phyloP scores from a whole-genome alignment of 306 rosid species.

The Abrus precatorius region DNA sequence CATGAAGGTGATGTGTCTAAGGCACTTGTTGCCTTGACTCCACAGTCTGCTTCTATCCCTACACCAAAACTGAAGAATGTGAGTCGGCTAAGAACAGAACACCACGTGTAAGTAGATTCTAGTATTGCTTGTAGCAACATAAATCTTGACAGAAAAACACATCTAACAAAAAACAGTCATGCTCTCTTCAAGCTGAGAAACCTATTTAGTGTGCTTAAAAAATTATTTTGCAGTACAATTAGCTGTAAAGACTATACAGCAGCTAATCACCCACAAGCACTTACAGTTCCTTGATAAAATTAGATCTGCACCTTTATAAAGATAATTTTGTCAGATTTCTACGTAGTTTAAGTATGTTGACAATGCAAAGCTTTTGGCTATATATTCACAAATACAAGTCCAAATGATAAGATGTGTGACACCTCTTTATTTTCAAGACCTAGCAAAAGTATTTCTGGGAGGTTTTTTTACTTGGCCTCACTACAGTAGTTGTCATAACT shows the following conservation, averaged over 20 bases:
- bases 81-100: constrained; percentile 93
- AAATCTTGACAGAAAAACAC: background rate
- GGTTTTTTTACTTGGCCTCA: constrained; percentile 11
- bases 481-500: constrained; percentile 21
- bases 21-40: constrained; percentile 82
- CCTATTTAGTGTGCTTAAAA: constrained; percentile 31
- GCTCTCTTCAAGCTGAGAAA: constrained; percentile 16
- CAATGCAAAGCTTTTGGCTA: constrained; percentile 35
- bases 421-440: constrained; percentile 39
- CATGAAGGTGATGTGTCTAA: constrained; percentile 76
- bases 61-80: constrained; percentile 79
- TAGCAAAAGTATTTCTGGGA: constrained; percentile 15
- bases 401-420: constrained; percentile 30
- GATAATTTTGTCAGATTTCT: background rate
- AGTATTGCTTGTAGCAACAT: constrained; percentile 19
- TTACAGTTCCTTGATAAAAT: constrained; percentile 30
- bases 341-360: constrained; percentile 14
- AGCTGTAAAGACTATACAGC: constrained; percentile 7
- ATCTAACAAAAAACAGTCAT: constrained; percentile 25
- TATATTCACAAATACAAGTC: constrained; percentile 22
- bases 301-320: constrained; percentile 6
- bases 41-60: constrained; percentile 71
- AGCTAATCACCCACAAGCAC: constrained; percentile 37
- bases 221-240: background rate
- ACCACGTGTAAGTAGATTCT: constrained; percentile 80